Conservation (phyloP, 2,329 filamentous ascomycete genomes). For the Colletotrichum horii region DNA sequence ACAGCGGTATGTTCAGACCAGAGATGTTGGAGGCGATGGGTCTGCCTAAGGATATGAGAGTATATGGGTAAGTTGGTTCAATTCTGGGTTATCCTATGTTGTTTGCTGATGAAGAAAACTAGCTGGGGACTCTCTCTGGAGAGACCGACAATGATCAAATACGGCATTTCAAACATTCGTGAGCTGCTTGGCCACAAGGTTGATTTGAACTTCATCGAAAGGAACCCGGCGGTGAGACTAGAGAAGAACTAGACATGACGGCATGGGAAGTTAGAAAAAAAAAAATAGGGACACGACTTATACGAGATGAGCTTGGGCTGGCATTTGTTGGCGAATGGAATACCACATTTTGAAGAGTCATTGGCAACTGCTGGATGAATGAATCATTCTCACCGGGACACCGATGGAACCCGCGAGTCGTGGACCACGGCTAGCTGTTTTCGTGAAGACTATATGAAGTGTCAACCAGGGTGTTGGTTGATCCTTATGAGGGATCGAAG, state of each 20-base stretch:
- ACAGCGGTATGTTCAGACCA: slow-evolving; percentile 97
- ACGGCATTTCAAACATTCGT: slow-evolving; percentile 85
- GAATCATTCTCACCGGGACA: background rate
- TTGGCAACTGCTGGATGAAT: background rate
- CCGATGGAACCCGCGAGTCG: background rate
- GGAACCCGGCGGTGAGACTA: slow-evolving; percentile 87
- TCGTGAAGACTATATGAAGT: background rate
- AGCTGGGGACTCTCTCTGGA: slow-evolving; percentile 79
- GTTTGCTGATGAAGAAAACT: background rate
- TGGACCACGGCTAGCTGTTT: background rate
- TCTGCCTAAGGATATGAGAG: slow-evolving; percentile 85
- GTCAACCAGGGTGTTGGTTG: background rate
- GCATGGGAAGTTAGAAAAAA: background rate
- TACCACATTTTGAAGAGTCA: slow-evolving; percentile 14
- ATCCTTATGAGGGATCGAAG: slow-evolving; percentile 8
- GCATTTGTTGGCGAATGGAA: slow-evolving; percentile 22
- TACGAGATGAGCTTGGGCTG: slow-evolving; percentile 16
- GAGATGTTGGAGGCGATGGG: slow-evolving; percentile 98
- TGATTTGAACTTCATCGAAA: slow-evolving; percentile 90
- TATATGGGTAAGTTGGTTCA: slow-evolving; percentile 69
- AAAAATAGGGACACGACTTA: slow-evolving; percentile 10
- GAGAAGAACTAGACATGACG: slow-evolving; percentile 72
- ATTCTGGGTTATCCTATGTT: background rate
- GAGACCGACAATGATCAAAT: slow-evolving; percentile 98
- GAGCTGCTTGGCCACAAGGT: slow-evolving; percentile 95